Conservation (phyloP, 148 eudicot species). For the Camellia sinensis region DNA sequence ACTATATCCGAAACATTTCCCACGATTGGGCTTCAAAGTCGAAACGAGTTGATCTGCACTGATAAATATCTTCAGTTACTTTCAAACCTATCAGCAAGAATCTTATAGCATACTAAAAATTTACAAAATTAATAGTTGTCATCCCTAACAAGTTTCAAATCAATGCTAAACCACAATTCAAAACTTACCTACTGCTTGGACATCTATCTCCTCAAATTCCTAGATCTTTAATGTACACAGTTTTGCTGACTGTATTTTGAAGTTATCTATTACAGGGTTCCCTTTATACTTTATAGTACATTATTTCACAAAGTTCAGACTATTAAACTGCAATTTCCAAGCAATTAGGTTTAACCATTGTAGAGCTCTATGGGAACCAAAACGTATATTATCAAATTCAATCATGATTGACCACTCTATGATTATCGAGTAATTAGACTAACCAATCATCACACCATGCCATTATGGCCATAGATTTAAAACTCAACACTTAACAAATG, state of each 20-base stretch:
- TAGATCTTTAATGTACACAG: neutral
- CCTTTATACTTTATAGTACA: neutral
- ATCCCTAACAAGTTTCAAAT: neutral
- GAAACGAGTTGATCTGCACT: neutral
- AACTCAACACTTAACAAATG: neutral
- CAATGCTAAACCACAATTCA: neutral
- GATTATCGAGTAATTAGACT: neutral
- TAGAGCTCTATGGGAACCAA: neutral
- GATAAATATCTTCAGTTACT: neutral
- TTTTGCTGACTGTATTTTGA: neutral
- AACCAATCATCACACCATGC: neutral
- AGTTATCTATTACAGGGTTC: conserved; percentile 3
- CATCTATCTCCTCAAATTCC: neutral
- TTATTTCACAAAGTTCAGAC: neutral
- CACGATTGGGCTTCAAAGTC: neutral
- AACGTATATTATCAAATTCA: neutral
- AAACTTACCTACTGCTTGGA: neutral
- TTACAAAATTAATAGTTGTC: neutral
- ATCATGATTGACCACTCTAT: neutral
- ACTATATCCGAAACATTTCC: neutral
- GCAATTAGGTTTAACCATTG: conserved; percentile 9
- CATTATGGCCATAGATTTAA: neutral
- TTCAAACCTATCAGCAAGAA: neutral
- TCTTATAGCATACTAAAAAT: neutral
- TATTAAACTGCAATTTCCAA: neutral